Evolutionary conservation across 2,329 filamentous ascomycete species (phyloP).

Genomic region (Botryosphaeria dothidea): DNA sequence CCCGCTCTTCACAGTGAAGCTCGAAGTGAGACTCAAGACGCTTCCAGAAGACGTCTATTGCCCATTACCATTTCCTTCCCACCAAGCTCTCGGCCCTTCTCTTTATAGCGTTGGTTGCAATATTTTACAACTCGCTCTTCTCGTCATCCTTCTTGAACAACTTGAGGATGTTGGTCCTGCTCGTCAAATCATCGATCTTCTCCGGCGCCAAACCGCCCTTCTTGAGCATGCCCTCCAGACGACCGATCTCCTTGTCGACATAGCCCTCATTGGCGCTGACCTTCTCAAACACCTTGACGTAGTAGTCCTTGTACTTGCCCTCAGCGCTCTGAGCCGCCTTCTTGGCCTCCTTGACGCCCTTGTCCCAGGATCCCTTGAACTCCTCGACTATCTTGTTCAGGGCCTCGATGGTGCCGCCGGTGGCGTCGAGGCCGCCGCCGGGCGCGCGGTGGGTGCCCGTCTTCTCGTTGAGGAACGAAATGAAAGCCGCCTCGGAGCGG

Average conservation of each 20-base stretch:
- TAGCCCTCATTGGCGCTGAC: conserved; percentile 74
- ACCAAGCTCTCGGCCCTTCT: too few species aligned
- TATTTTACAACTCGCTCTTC: conserved; percentile 69
- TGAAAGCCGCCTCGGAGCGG: conserved; percentile 73
- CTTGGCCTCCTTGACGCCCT: conserved; percentile 70
- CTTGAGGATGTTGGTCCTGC: conserved; percentile 83
- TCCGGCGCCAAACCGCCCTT: conserved; percentile 83
- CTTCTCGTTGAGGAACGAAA: conserved; percentile 85
- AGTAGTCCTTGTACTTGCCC: conserved; percentile 86
- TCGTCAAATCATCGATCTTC: conserved; percentile 86
- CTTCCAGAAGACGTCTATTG: too few species aligned
- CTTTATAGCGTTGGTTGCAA: too few species aligned
- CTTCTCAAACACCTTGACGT: conserved; percentile 88
- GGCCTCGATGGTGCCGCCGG: conserved; percentile 78
- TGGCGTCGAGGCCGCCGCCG: conserved; percentile 76
- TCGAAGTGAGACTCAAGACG: too few species aligned
- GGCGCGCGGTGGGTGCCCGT: conserved; percentile 80
- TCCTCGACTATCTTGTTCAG: conserved; percentile 77
- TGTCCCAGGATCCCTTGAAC: conserved; percentile 63
- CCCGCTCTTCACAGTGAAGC: neutral
- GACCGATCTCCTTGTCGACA: conserved; percentile 79
- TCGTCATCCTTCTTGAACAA: conserved; percentile 64
- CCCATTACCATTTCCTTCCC: too few species aligned
- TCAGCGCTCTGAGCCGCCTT: conserved; percentile 58
- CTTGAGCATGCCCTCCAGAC: conserved; percentile 75